Conservation (phyloP, 352 stramenopile genomes). For the Globisporangium apiculatum region DNA sequence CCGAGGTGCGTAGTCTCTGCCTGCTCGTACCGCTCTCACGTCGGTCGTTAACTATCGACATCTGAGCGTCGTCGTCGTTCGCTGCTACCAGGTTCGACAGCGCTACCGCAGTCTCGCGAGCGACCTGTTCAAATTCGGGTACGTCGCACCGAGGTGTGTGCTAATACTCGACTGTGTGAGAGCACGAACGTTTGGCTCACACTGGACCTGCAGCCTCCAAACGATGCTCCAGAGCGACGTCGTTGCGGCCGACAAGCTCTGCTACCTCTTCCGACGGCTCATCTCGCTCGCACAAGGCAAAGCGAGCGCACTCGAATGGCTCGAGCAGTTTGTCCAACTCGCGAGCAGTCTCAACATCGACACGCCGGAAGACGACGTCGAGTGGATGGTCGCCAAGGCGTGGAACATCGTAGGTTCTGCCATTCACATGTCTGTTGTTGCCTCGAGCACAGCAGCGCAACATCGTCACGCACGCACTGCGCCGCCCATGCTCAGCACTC, state of each 20-base stretch:
- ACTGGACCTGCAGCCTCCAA: constrained; percentile 36
- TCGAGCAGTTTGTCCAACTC: constrained; percentile 59
- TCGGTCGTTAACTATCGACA: neutral
- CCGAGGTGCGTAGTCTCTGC: constrained; percentile 14
- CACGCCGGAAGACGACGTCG: constrained; percentile 38
- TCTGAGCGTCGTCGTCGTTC: no score
- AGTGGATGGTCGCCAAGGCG: constrained; percentile 69
- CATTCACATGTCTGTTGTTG: neutral
- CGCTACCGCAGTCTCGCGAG: constrained; percentile 50
- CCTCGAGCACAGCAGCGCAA: neutral
- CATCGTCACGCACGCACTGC: no score
- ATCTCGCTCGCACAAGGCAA: constrained; percentile 46
- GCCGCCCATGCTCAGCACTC: no score
- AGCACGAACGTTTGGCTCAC: neutral
- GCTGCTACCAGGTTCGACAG: constrained; percentile 26
- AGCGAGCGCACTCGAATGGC: constrained; percentile 35
- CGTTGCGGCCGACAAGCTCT: constrained; percentile 25
- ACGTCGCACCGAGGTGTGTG: neutral
- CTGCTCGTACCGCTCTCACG: neutral
- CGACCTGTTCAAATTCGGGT: constrained; percentile 60
- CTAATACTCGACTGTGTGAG: no score
- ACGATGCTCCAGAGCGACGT: constrained; percentile 37
- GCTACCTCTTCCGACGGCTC: constrained; percentile 58
- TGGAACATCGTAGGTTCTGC: constrained; percentile 62
- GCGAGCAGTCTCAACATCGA: constrained; percentile 34